Base-by-base conservation (phyloP, 176 grass and related monocot species). In the Tillandsia leiboldiana region DNA sequence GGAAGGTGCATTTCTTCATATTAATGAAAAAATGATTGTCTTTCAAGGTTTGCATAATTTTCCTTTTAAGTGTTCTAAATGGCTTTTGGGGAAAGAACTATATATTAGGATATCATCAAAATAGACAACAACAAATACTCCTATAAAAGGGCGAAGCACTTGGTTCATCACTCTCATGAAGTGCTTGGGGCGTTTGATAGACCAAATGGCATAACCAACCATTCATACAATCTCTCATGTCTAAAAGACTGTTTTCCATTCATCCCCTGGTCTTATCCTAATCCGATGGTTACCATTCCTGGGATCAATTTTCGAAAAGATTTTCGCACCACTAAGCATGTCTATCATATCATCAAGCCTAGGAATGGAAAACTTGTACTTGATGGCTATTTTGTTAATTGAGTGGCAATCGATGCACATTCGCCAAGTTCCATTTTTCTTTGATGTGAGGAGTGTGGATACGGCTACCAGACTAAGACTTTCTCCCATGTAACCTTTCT, bases 41-140 rank as follows among this genome's bases (percentile, higher is more conserved):
- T 14, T 15, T 12, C 26, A 77, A 26, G 1, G 66, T 53, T 26
- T 68, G 47, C 50, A 75, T 66, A 50, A 75, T 23, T 65, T 65
- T 2, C 20, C 20, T 20, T 9, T 24, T 13, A 65, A 75, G 73
- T 75, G 73, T 8, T 75, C 28, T 33, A 64, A 65, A 51, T 76
- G 58, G 18, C 51, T 18, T 20, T 17, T 2, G 7, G 18, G 3
- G 10, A 13, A 8, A 14, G 28, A 65, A 53, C 24, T 77, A 69
- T 69, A 77, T 22, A 77, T 47, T 11, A 77, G 64, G 5, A 77
- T 77, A 20, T 69, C 75, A 77, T 77, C 65, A 57, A 77, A 69
- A 77, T 77, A 77, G 9, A 77, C 62, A 3, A 77, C 64, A 3
- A 67, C 50, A 56, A 48, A 69, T 12, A 57, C 69, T 2, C 62